Evolutionary conservation across 305 asterid species (phyloP).

Genomic region (Salvia sclarea): DNA sequence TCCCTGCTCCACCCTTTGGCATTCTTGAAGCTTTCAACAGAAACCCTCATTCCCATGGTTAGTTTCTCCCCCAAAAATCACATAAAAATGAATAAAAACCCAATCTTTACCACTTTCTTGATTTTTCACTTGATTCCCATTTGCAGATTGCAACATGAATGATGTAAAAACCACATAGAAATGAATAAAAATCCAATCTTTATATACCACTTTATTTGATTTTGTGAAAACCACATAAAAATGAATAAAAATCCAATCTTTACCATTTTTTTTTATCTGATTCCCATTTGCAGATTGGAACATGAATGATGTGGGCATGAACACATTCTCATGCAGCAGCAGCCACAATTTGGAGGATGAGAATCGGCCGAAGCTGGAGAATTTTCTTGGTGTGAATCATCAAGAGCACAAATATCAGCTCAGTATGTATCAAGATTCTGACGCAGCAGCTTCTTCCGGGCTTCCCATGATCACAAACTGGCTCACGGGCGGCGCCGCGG

Average conservation of each 20-base stretch:
- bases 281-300: slow-evolving; percentile 54
- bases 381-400: slow-evolving; percentile 51
- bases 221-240: too few relatives aligned
- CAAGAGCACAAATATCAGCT: slow-evolving; percentile 32
- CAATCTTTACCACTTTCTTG: too few relatives aligned
- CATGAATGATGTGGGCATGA: slow-evolving; percentile 27
- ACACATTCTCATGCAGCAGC: slow-evolving; percentile 52
- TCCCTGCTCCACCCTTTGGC: slow-evolving; percentile 44
- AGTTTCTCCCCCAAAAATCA: too few relatives aligned
- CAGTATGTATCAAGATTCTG: slow-evolving; percentile 38
- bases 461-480: slow-evolving; percentile 81
- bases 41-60: slow-evolving; percentile 52
- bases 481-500: slow-evolving; percentile 57
- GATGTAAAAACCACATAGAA: too few relatives aligned
- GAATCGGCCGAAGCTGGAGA: slow-evolving; percentile 66
- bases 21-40: slow-evolving; percentile 56
- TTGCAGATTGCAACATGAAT: slow-evolving; percentile 58
- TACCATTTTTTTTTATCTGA: neutral
- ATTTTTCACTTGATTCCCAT: neutral
- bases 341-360: slow-evolving; percentile 37
- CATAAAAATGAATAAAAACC: too few relatives aligned
- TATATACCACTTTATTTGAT: too few relatives aligned
- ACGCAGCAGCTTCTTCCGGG: slow-evolving; percentile 32
- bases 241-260: too few relatives aligned
- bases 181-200: neutral